A percentile compares a stretch with the other conserved stretches of the same genome.
phyloP scores from a whole-genome alignment of 768 basidiomycete genomes.

The Hericium rajendrae region DNA sequence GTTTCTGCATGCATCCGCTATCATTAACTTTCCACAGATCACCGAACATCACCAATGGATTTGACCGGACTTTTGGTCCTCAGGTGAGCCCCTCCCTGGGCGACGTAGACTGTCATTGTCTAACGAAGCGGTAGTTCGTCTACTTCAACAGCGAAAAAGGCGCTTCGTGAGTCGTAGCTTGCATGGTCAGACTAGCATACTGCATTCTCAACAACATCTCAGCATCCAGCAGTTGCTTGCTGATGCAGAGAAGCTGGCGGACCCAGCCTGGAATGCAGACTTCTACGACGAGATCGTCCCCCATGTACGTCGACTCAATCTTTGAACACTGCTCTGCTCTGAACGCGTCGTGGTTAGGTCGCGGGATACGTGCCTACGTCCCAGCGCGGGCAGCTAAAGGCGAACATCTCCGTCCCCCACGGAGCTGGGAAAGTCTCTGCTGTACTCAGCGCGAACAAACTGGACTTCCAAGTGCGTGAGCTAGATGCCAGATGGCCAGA shows the following conservation, averaged over 20 bases:
- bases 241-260: slow-evolving; percentile 19
- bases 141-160: neutral
- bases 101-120: too few relatives aligned
- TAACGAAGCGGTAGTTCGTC: neutral
- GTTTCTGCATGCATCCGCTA: neutral
- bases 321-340: neutral
- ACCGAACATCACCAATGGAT: slow-evolving; percentile 21
- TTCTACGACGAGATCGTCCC: slow-evolving; percentile 23
- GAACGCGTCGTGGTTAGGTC: neutral
- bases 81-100: slow-evolving; percentile 5
- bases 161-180: neutral
- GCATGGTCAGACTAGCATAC: neutral
- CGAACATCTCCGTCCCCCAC: slow-evolving; percentile 9
- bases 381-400: neutral
- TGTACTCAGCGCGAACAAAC: slow-evolving; percentile 17
- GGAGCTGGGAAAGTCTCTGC: slow-evolving; percentile 15
- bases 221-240: slow-evolving; percentile 12
- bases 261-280: slow-evolving; percentile 17
- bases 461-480: slow-evolving; percentile 13
- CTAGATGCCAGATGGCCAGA: neutral
- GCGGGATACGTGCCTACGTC: neutral
- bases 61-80: slow-evolving; percentile 22
- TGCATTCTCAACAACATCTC: neutral
- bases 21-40: neutral
- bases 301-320: slow-evolving; percentile 4